Evolutionary conservation across 441 rosid species (phyloP), one percentile per base, ranked within the genome.

Genomic region (Gossypium trilobum): DNA sequence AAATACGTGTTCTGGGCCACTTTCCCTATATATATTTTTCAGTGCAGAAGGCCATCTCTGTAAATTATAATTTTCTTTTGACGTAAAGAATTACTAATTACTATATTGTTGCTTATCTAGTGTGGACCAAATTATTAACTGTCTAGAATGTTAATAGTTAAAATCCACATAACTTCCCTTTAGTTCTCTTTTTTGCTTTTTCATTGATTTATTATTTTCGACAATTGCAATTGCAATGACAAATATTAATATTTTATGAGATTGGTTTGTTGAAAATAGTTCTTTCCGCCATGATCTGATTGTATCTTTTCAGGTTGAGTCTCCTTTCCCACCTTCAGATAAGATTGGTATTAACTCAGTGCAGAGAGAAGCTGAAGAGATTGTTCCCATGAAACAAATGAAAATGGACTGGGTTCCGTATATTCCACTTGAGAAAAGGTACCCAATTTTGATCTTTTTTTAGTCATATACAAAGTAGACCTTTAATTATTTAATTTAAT

Each of bases 331-430:
- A 31, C 99, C 99, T 71, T 95, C 99, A 69, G 97, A 95, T 82
- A 91, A 90, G 84, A 90, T 95, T 70, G 98, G 95, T 62, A 87
- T 95, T 75, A 90, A 87, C 59, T 93, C 97, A 14, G 92, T 93
- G 86, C 98, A 95, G 78, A 88, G 95, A 82, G 98, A 85, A 82
- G 77, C 72, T 46, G 98, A 95, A 85, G 98, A 93, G 82, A 93
- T 91, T 82, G 68, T 95, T 84, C 98, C 97, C 11, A 93, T 95
- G 98, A 91, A 86, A 74, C 84, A 90, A 76, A 93, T 95, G 98
- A 91, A 95, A 85, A 91, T 95, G 98, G 98, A 85, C 66, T 93
- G 99, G 99, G 85, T 88, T 77, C 99, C 99, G 9, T 95, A 93
- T 78, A 85, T 95, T 76, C 97, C 99, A 33, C 57, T 88, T 73